These are phyloP conservation scores for Fusarium aywerte DNA, from an alignment of 2,329 filamentous ascomycete genomes.

Conservation along the genomic window DNA sequence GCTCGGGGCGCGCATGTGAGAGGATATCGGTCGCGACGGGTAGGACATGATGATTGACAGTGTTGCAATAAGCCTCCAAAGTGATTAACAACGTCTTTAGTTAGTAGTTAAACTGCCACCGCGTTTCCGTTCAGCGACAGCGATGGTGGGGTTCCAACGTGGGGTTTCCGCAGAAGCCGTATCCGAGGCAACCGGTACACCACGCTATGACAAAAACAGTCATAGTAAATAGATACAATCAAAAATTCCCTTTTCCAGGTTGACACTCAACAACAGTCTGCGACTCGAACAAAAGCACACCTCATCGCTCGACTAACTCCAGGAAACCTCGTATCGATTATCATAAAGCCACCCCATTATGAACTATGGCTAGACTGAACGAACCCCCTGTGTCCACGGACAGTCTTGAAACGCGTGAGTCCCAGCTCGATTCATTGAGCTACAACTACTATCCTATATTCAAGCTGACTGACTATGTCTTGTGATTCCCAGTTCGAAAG, in stretches of 20 bases:
- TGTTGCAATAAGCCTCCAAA: neutral
- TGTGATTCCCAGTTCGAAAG: slow-evolving; percentile 70
- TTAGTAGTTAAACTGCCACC: slow-evolving; percentile 18
- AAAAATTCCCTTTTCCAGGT: slow-evolving; percentile 44
- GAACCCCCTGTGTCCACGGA: slow-evolving; percentile 76
- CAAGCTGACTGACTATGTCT: slow-evolving; percentile 34
- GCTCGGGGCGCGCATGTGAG: slow-evolving; percentile 74
- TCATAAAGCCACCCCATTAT: slow-evolving; percentile 43
- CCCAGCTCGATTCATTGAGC: slow-evolving; percentile 7
- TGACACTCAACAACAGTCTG: slow-evolving; percentile 41
- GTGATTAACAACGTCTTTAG: slow-evolving; percentile 5
- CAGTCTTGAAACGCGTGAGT: slow-evolving; percentile 76
- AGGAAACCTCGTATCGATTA: slow-evolving; percentile 19
- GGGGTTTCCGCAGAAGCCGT: slow-evolving; percentile 34
- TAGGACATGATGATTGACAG: slow-evolving; percentile 62
- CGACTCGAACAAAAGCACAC: slow-evolving; percentile 30
- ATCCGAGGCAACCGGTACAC: slow-evolving; percentile 48
- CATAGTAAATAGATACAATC: slow-evolving; percentile 51
- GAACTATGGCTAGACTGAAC: slow-evolving; percentile 82
- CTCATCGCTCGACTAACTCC: slow-evolving; percentile 25
- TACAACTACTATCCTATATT: neutral
- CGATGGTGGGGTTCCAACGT: slow-evolving; percentile 45
- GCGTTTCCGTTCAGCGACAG: slow-evolving; percentile 24
- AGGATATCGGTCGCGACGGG: slow-evolving; percentile 67
- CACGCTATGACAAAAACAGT: slow-evolving; percentile 45